Evolutionary conservation across 495 filamentous ascomycete species (phyloP), one percentile per base, ranked within the genome.

Genomic region (Daldinia loculata): DNA sequence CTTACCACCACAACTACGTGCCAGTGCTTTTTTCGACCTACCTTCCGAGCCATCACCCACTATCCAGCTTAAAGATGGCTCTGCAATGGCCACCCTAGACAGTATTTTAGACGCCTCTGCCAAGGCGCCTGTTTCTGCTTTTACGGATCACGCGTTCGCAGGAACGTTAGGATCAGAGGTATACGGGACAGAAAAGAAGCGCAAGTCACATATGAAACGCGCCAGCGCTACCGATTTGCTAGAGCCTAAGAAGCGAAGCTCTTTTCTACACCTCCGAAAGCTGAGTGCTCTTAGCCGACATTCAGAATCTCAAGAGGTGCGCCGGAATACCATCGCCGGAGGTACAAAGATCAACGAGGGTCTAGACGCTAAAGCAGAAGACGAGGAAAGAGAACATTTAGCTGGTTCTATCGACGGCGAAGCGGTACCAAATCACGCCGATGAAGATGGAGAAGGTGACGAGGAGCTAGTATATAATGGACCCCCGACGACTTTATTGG

Each of bases 41-140:
- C 91, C 90, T 9, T 77, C 84, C 11, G 68, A 84, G 24, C 70
- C 84, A 4, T 67, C 84, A 5, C 82, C 84, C 9, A 76, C 76
- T 24, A 77, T 97, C 19, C 85, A 93, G 66, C 79, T 94, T 27
- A 93, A 91, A 76, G 87, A 89, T 41, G 87, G 90, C 12, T 97
- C 94, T 52, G 93, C 94, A 15, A 93, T 93, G 69, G 90, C 87
- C 36, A 98, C 95, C 0, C 84, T 99, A 8, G 95, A 99, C 62
- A 95, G 89, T 74, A 95, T 99, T 50, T 85, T 99, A 9, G 93
- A 98, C 78, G 95, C 95, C n/a, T 97, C 95, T 4, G 92, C 93
- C 3, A 86, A 85, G 65, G 95, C 96, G 2, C 95, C 95, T n/a
- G 93, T 97, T 48, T 93, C 85, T 48, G 95, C 95, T 56, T 98